phyloP scores from a whole-genome alignment of 2,329 filamentous ascomycete species.

The Ascochyta viciae-villosae region DNA sequence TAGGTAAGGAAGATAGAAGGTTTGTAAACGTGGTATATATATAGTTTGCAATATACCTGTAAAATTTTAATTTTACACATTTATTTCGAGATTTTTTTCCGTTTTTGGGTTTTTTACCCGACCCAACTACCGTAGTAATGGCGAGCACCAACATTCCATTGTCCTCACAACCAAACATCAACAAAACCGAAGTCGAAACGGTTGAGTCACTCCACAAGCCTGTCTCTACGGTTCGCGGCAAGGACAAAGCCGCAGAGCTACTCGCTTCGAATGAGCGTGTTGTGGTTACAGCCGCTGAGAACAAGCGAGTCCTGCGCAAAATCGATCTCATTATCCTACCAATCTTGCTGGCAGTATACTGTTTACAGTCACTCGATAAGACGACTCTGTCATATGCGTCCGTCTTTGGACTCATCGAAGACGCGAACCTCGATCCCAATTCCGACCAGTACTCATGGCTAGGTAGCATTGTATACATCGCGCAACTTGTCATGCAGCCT shows the following conservation, averaged over 20 bases:
- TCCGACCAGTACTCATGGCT: slow-evolving; percentile 62
- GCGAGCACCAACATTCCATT: slow-evolving; percentile 20
- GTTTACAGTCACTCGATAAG: slow-evolving; percentile 69
- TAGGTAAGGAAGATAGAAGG: too few relatives aligned
- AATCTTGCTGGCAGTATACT: slow-evolving; percentile 67
- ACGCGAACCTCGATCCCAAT: slow-evolving; percentile 61
- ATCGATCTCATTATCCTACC: slow-evolving; percentile 62
- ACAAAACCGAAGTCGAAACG: slow-evolving; percentile 35
- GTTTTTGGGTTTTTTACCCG: too few relatives aligned
- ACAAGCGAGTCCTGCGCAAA: slow-evolving; percentile 58
- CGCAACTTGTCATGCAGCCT: slow-evolving; percentile 62
- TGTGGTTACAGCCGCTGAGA: slow-evolving; percentile 60
- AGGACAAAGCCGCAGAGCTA: slow-evolving; percentile 60
- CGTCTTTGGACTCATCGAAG: slow-evolving; percentile 67
- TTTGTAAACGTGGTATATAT: too few relatives aligned
- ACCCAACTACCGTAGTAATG: too few relatives aligned
- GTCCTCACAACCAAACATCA: slow-evolving; percentile 18
- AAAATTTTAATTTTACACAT: too few relatives aligned
- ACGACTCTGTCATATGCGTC: slow-evolving; percentile 67
- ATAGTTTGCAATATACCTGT: too few relatives aligned
- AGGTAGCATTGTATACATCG: slow-evolving; percentile 61
- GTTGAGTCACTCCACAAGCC: slow-evolving; percentile 39
- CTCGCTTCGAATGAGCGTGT: slow-evolving; percentile 56
- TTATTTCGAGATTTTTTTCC: too few relatives aligned
- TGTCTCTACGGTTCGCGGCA: slow-evolving; percentile 17